phyloP scores from a whole-genome alignment of 805 yeast genomes.

The Yamadazyma nakazawae region DNA sequence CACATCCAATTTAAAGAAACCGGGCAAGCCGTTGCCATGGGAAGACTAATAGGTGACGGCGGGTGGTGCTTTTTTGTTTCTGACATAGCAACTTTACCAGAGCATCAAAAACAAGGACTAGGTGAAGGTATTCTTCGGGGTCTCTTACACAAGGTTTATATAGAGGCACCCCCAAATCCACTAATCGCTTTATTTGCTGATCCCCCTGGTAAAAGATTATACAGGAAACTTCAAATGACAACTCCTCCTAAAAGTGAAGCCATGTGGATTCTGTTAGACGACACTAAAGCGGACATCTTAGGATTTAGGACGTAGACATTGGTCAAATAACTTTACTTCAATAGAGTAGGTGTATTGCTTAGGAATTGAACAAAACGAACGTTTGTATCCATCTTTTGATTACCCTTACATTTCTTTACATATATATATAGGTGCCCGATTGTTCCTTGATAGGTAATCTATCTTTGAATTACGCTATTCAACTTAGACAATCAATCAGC shows the following conservation, averaged over 20 bases:
- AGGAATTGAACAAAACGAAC: no score
- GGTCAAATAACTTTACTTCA: neutral
- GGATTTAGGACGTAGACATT: neutral
- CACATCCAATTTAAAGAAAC: neutral
- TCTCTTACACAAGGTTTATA: constrained; percentile 3
- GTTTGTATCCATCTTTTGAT: no score
- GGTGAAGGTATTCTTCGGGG: constrained; percentile 1
- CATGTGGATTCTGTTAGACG: neutral
- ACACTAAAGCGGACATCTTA: neutral
- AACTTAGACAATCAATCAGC: no score
- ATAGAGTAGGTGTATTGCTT: no score
- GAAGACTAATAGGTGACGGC: constrained; percentile 9
- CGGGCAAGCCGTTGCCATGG: constrained; percentile 8
- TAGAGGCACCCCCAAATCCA: neutral
- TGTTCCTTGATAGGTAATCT: no score
- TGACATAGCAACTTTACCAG: constrained; percentile 9
- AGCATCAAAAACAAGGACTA: constrained; percentile 7
- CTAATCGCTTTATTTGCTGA: constrained; percentile 6
- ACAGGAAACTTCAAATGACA: neutral
- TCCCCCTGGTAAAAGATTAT: constrained; percentile 8
- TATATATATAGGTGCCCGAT: no score
- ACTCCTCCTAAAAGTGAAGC: neutral
- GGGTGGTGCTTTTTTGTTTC: constrained; percentile 9
- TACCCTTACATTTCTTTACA: no score
- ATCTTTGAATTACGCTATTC: no score